Evolutionary conservation across 345 rosid species (phyloP), one percentile per base, ranked within the genome.

Genomic region (Hevea brasiliensis): DNA sequence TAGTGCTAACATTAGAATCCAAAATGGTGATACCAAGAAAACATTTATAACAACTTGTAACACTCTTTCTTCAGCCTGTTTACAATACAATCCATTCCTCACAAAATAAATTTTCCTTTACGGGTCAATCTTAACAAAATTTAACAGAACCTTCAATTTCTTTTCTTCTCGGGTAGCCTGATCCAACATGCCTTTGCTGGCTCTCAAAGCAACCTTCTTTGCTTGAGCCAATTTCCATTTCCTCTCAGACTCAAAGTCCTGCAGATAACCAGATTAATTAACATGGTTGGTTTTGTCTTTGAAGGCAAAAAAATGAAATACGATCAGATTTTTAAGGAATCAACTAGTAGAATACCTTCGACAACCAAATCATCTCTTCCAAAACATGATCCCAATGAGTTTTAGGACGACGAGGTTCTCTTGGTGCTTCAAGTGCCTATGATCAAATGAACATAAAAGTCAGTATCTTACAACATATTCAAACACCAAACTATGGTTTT

Each of bases 341-440:
- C 61, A 80, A 70, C 20, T 20, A 71, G 78, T 50, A 66, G 56
- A 24, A 77, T 80, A 96, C 99, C 98, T 96, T 96, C 40, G 99
- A 91, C 64, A 96, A 83, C 99, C 99, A 96, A 79, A 69, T 80
- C 99, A 96, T 96, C 87, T 96, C 99, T 75, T 91, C 99, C 64
- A 96, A 68, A 67, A 96, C 99, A 87, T 96, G 98, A 85, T 96
- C 98, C 99, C 98, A 96, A 70, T 96, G 99, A 80, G 97, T 74
- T 81, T 93, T 96, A 70, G 93, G 91, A 12, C 99, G 97, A 40
- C 85, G 90, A 20, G 97, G 99, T 78, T 90, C 98, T 86, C 84
- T 87, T 40, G 96, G 97, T 53, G 93, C 98, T 87, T 96, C 99
- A 63, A 91, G 91, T 14, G 95, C 92, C 99, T 93, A 79, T 23